Conservation (phyloP, 2,329 filamentous ascomycete genomes). For the Alternaria sp. region DNA sequence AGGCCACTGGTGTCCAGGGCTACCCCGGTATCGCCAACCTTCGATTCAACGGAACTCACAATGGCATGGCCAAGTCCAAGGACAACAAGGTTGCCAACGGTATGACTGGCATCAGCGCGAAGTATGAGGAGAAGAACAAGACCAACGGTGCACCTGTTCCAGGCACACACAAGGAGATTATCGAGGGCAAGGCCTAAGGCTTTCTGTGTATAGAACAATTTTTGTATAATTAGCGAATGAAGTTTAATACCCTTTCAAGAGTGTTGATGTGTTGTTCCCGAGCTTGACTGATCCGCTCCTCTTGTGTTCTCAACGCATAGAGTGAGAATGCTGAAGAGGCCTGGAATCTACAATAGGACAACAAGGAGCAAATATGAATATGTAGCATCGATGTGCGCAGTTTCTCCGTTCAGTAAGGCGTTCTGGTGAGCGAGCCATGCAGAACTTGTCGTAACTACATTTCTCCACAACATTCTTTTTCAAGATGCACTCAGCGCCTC, state of each 20-base stretch:
- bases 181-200: conserved; percentile 1
- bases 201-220: not conserved
- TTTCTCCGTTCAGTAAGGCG: not conserved
- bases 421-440: not conserved
- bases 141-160: conserved; percentile 54
- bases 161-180: conserved; percentile 46
- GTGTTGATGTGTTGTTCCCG: not conserved
- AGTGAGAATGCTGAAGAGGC: not conserved
- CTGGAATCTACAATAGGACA: not conserved
- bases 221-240: not conserved
- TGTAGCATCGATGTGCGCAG: not conserved
- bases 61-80: conserved; percentile 62
- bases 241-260: not conserved
- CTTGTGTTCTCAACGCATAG: not conserved
- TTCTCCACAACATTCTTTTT: too few species aligned
- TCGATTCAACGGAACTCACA: conserved; percentile 67
- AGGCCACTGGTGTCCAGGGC: conserved; percentile 67
- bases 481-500: too few species aligned
- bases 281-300: not conserved
- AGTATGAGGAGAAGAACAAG: conserved; percentile 37
- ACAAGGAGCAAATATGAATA: not conserved
- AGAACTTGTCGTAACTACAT: too few species aligned
- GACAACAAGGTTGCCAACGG: conserved; percentile 60
- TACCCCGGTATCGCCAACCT: conserved; percentile 64
- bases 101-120: conserved; percentile 31